Base-by-base conservation (phyloP, 768 basidiomycete species). In the Steccherinum ochraceum region DNA sequence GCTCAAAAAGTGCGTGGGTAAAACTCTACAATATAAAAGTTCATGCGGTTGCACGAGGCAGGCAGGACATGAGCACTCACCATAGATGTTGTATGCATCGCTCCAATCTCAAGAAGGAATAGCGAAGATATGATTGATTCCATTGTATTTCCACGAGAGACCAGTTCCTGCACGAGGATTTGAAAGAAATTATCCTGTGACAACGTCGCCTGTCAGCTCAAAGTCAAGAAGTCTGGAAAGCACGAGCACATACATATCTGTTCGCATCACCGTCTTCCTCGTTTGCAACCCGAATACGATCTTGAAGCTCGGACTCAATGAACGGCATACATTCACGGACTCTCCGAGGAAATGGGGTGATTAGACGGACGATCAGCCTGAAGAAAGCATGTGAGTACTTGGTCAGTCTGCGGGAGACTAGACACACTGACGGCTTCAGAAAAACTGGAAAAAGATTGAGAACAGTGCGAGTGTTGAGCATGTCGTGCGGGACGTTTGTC, bases 51-150 rank as follows among this genome's bases (percentile, higher is more conserved):
- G n/a, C n/a, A n/a, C n/a, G 73, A 18, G 26, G 21, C 19, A 46
- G n/a, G n/a, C n/a, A 19, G 4, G n/a, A n/a, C n/a, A n/a, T n/a
- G n/a, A n/a, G n/a, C n/a, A 56, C 68, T 26, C 49, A 74, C 74
- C 52, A 64, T 60, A 2, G 74, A 66, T 1, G 71, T 63, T 0
- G 75, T 77, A 50, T 79, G 75, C 21, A 64, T 61, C 5, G 62
- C 57, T 65, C 67, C 72, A 47, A 77, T 73, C 56, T 75, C 73
- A 24, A 74, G 54, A 19, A 63, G 53, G 23, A 75, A 64, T 1
- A 75, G 45, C 3, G 5, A 42, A 12, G 12, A 16, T 10, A 66
- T 62, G 19, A 56, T 45, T 1, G 63, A 59, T 1, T 60, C 48
- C 52, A 49, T 44, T 12, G 48, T 30, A 18, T 43, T 39, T 7